Percentiles rank a stretch among this genome's conserved stretches.
Evolutionary conservation across 176 grass and related monocot species (phyloP).

Genomic region (Lolium multiflorum): DNA sequence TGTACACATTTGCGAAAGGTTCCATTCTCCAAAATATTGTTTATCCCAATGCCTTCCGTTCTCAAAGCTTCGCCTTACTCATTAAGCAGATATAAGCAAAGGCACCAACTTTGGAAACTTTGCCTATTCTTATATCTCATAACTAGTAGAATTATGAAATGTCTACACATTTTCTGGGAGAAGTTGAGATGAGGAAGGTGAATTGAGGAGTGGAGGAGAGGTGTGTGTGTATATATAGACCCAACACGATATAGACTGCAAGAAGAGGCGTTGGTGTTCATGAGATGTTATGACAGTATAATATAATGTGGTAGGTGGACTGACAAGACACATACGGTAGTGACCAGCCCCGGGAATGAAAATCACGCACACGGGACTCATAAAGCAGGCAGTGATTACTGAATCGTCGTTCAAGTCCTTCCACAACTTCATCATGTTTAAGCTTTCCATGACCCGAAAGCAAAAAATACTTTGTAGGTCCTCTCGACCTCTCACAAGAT

Average conservation of each 20-base stretch:
- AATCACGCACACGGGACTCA: not conserved
- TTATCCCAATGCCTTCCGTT: not conserved
- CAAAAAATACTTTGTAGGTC: not conserved
- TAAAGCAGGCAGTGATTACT: not conserved
- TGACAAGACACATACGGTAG: not conserved
- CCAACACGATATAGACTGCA: no score
- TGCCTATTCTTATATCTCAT: not conserved
- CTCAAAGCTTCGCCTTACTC: not conserved
- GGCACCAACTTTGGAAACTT: no score
- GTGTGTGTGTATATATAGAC: not conserved
- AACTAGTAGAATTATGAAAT: not conserved
- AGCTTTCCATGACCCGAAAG: not conserved
- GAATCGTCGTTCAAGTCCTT: not conserved
- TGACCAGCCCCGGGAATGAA: not conserved
- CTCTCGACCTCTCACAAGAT: no score
- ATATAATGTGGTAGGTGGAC: not conserved
- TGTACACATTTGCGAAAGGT: no score
- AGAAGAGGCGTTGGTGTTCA: no score
- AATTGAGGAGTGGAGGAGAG: not conserved
- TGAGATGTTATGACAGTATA: no score
- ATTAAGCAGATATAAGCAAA: not conserved
- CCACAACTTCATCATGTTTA: not conserved
- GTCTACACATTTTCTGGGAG: not conserved
- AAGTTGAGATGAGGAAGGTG: not conserved
- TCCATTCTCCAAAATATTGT: no score